These are phyloP conservation scores for Talaromyces marneffei DNA, from an alignment of 2,329 filamentous ascomycete genomes.

Conservation along the genomic window DNA sequence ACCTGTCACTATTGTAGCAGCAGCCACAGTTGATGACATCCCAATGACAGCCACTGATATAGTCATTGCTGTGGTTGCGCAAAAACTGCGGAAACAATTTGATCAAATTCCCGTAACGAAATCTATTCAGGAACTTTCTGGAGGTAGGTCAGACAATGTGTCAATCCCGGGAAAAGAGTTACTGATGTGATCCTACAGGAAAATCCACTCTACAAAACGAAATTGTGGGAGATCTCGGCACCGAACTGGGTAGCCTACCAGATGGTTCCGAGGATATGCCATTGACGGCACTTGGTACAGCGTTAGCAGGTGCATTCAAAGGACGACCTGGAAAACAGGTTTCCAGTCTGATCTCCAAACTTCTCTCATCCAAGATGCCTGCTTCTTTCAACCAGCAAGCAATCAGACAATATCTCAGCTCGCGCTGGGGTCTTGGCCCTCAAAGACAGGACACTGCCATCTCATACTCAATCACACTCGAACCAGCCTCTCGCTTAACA, in stretches of 20 bases:
- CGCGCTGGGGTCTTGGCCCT: slow-evolving; percentile 78
- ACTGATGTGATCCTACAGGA: slow-evolving; percentile 20
- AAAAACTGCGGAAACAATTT: slow-evolving; percentile 25
- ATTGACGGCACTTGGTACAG: slow-evolving; percentile 26
- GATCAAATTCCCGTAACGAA: slow-evolving; percentile 23
- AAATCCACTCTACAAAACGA: slow-evolving; percentile 44
- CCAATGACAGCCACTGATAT: slow-evolving; percentile 28
- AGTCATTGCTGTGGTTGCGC: slow-evolving; percentile 31
- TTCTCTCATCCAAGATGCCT: slow-evolving; percentile 98
- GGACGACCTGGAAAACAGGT: slow-evolving; percentile 97
- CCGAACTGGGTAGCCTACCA: slow-evolving; percentile 38
- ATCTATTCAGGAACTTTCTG: slow-evolving; percentile 31
- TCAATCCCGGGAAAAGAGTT: neutral
- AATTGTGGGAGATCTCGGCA: slow-evolving; percentile 38
- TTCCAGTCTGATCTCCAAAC: slow-evolving; percentile 79
- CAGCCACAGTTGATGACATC: neutral
- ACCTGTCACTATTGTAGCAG: neutral
- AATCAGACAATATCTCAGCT: slow-evolving; percentile 89
- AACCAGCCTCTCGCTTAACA: slow-evolving; percentile 79
- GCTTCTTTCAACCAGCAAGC: slow-evolving; percentile 98
- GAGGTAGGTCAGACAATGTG: slow-evolving; percentile 17
- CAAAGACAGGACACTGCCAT: slow-evolving; percentile 89
- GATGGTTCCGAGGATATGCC: slow-evolving; percentile 38
- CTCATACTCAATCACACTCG: slow-evolving; percentile 83
- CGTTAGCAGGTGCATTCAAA: slow-evolving; percentile 61